Evolutionary conservation across 371 early-diverging fungal species (phyloP).

Genomic region (Mortierella polycephala): DNA sequence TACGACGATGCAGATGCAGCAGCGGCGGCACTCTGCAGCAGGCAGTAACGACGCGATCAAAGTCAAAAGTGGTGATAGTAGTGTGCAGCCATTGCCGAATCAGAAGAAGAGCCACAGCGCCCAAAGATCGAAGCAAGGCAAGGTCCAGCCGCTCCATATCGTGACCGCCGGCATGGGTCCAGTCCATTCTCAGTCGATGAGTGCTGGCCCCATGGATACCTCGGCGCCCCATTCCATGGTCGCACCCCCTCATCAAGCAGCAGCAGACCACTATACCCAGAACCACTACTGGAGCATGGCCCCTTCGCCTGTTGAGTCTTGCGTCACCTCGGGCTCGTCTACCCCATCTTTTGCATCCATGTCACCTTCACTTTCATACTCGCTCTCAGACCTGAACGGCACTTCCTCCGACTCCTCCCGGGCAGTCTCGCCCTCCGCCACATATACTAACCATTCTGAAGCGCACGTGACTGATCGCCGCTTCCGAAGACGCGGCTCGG

Average conservation of each 20-base stretch:
- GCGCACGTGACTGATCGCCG: conserved; percentile 10
- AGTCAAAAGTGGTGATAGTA: background rate
- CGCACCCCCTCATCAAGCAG: background rate
- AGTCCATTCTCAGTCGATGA: background rate
- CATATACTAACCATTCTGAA: conserved; percentile 5
- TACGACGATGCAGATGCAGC: conserved; percentile 2
- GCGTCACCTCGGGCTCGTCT: conserved; percentile 30
- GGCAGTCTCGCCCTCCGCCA: conserved; percentile 25
- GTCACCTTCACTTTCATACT: conserved; percentile 31
- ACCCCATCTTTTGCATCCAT: conserved; percentile 39
- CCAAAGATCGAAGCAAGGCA: background rate
- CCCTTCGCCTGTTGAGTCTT: conserved; percentile 34
- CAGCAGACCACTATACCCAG: background rate
- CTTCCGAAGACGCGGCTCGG: conserved; percentile 4
- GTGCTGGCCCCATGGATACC: background rate
- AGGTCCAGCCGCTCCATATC: background rate
- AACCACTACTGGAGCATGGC: conserved; percentile 11
- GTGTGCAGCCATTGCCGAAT: background rate
- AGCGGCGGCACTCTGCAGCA: background rate
- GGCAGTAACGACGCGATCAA: conserved; percentile 1
- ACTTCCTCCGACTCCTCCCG: conserved; percentile 36
- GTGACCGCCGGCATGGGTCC: conserved; percentile 11
- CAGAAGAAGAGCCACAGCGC: background rate
- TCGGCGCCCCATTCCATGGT: background rate
- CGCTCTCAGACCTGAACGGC: conserved; percentile 11